Conservation (phyloP, 352 stramenopile species). For the Phytopythium delawarense region DNA sequence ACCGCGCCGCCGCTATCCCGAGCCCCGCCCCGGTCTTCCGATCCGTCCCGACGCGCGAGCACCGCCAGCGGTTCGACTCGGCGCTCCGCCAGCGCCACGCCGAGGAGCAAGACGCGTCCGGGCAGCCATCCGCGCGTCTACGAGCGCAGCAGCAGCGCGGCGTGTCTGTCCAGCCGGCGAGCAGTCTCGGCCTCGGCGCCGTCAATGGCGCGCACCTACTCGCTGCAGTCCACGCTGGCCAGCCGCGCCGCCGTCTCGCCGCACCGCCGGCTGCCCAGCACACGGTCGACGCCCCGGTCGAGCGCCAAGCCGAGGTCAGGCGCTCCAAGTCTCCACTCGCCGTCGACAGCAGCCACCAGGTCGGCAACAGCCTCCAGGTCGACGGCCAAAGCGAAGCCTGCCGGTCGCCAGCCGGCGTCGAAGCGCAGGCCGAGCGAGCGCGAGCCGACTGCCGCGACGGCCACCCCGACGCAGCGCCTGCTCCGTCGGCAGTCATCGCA, state of each 20-base stretch:
- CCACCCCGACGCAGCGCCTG: neutral
- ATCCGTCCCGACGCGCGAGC: neutral
- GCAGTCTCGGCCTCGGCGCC: constrained; percentile 6
- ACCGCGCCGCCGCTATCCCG: neutral
- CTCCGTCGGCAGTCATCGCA: neutral
- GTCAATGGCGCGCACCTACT: constrained; percentile 25
- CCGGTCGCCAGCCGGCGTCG: neutral
- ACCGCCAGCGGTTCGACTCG: neutral
- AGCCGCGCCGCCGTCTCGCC: constrained; percentile 35
- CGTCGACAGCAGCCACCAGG: neutral
- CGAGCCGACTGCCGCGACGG: neutral
- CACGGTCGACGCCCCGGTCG: neutral
- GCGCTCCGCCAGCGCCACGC: neutral
- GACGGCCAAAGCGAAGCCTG: neutral
- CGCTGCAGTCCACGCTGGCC: constrained; percentile 33
- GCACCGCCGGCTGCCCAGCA: neutral
- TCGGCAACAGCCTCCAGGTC: neutral
- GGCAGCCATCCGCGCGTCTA: neutral
- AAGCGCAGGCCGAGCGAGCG: constrained; percentile 4
- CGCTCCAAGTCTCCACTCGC: no score
- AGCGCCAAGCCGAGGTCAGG: no score
- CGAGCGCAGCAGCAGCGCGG: constrained; percentile 12
- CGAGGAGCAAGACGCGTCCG: neutral
- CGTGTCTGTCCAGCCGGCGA: constrained; percentile 24
- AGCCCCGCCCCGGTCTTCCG: neutral